Conservation (phyloP, 257 asterid species). For the Handroanthus guayacan region DNA sequence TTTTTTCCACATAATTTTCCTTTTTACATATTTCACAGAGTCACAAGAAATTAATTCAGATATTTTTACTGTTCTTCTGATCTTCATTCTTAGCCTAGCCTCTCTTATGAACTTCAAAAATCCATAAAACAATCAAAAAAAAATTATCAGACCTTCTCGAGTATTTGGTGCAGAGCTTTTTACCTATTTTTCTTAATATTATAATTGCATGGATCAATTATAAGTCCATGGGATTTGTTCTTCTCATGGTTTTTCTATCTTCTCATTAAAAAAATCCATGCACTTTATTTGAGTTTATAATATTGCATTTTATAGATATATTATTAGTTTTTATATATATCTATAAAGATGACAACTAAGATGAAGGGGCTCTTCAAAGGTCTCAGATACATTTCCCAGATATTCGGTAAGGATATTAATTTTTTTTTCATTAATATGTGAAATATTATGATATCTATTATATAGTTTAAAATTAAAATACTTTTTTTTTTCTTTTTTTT, state of each 20-base stretch:
- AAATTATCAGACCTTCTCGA: conserved; percentile 31
- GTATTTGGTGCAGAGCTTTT: conserved; percentile 32
- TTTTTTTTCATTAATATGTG: no score
- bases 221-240: conserved; percentile 60
- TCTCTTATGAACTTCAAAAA: conserved; percentile 40
- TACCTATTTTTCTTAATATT: conserved; percentile 1
- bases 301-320: neutral
- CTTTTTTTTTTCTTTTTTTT: neutral
- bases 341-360: conserved; percentile 59
- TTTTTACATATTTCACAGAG: conserved; percentile 16
- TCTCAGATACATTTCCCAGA: conserved; percentile 91
- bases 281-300: conserved; percentile 32
- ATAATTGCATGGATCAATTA: conserved; percentile 48
- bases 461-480: no score
- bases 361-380: conserved; percentile 94
- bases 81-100: conserved; percentile 33
- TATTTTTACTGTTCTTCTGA: conserved; percentile 30
- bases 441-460: no score
- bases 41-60: conserved; percentile 9
- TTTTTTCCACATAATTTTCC: conserved; percentile 3
- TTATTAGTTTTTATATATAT: conserved; percentile 2
- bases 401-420: conserved; percentile 64
- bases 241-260: conserved; percentile 36
- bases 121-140: conserved; percentile 18
- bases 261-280: conserved; percentile 33